Evolutionary conservation across 768 basidiomycete species (phyloP).

Genomic region (Hirschioporus abietinus): DNA sequence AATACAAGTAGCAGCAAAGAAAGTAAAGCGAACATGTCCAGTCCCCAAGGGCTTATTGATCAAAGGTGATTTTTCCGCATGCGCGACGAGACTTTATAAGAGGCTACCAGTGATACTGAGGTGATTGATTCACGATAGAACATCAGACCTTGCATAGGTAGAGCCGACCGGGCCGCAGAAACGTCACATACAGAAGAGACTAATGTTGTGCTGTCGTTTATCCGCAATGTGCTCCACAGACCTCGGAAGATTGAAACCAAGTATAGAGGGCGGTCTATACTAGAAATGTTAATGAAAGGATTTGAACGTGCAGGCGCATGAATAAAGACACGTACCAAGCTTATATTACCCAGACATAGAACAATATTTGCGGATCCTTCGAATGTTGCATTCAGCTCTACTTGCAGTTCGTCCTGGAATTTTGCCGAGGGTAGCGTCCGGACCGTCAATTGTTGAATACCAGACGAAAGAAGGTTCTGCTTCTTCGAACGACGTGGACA

Average conservation of each 20-base stretch:
- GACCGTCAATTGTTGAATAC: background rate
- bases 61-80: background rate
- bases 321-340: too few relatives aligned
- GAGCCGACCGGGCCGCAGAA: background rate
- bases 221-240: background rate
- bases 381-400: background rate
- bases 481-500: background rate
- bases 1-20: background rate
- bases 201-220: background rate
- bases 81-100: background rate
- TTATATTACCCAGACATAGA: too few relatives aligned
- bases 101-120: background rate
- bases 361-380: too few relatives aligned
- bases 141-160: background rate
- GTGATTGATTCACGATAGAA: background rate
- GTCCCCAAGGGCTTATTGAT: background rate
- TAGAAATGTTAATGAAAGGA: background rate
- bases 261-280: too few relatives aligned
- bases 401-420: background rate
- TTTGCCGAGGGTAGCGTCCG: background rate
- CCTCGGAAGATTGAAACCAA: too few relatives aligned
- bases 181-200: background rate
- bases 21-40: background rate
- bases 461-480: background rate
- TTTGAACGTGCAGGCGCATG: background rate